phyloP scores from a whole-genome alignment of 768 basidiomycete species.

The Lepiota venenata region DNA sequence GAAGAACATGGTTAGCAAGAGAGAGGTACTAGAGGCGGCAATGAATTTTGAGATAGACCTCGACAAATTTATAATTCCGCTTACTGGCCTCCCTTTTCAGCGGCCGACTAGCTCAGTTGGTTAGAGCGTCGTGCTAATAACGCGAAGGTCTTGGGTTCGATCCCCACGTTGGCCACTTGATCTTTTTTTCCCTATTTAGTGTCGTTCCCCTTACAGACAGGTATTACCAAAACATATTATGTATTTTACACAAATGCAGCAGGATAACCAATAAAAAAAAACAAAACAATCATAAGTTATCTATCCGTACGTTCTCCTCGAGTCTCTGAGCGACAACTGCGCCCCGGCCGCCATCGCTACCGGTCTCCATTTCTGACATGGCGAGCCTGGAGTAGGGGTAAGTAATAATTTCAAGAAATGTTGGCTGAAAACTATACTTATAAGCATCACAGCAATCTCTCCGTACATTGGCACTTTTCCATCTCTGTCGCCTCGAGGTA shows the following conservation, averaged over 20 bases:
- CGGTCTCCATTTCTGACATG: constrained; percentile 23
- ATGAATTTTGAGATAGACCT: too few relatives aligned
- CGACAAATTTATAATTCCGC: too few relatives aligned
- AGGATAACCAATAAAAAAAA: too few relatives aligned
- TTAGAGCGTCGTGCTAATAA: constrained; percentile 85
- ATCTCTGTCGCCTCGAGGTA: constrained; percentile 51
- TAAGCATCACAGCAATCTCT: constrained; percentile 61
- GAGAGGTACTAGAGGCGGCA: background rate
- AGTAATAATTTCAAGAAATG: background rate
- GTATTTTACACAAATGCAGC: too few relatives aligned
- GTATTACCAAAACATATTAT: background rate
- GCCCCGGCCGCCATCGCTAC: constrained; percentile 14
- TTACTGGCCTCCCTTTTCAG: too few relatives aligned
- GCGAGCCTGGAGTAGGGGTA: constrained; percentile 15
- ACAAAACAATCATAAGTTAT: too few relatives aligned
- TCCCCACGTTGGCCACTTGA: constrained; percentile 14
- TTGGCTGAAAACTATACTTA: constrained; percentile 37
- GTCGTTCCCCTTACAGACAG: background rate
- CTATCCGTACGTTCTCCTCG: too few relatives aligned
- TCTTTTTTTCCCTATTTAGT: background rate
- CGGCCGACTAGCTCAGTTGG: constrained; percentile 82
- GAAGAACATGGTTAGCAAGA: constrained; percentile 55
- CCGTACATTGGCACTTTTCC: constrained; percentile 50
- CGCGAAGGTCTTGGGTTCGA: constrained; percentile 58
- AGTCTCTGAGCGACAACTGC: background rate